phyloP scores from a whole-genome alignment of 2,329 filamentous ascomycete genomes.

The Microdochium paspali region DNA sequence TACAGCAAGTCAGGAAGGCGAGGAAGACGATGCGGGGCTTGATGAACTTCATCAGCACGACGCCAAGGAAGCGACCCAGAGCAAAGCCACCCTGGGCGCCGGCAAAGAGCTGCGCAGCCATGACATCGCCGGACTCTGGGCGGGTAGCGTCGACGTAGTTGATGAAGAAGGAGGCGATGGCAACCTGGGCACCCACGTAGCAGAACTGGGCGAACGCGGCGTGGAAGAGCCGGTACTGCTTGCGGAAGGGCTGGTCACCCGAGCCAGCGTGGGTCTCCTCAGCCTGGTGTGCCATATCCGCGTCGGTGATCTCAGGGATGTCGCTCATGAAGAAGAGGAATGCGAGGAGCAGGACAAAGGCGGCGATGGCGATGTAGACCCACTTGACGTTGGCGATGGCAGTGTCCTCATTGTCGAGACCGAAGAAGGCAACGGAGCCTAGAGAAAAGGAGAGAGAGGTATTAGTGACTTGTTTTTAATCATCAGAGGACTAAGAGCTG shows the following conservation, averaged over 20 bases:
- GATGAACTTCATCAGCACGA: conserved; percentile 55
- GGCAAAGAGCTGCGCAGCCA: conserved; percentile 59
- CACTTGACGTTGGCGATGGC: conserved; percentile 63
- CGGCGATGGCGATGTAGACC: conserved; percentile 65
- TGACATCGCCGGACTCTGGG: conserved; percentile 23
- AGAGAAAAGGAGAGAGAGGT: no score
- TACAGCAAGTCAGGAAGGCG: conserved; percentile 51
- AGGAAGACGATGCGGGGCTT: conserved; percentile 61
- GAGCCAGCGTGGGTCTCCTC: conserved; percentile 40
- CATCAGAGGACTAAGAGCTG: no score
- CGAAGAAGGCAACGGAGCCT: conserved; percentile 67
- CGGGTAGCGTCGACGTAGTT: conserved; percentile 56
- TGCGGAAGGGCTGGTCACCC: conserved; percentile 52
- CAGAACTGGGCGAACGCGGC: conserved; percentile 70
- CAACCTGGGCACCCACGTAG: conserved; percentile 65
- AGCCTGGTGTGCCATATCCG: conserved; percentile 54
- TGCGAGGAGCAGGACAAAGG: conserved; percentile 60
- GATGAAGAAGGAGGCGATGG: conserved; percentile 58
- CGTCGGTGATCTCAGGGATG: conserved; percentile 64
- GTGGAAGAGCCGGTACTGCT: conserved; percentile 69
- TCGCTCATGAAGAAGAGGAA: conserved; percentile 56
- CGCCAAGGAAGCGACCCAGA: conserved; percentile 60
- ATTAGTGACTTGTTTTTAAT: no score
- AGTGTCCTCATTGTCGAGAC: conserved; percentile 37
- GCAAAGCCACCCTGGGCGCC: conserved; percentile 68